phyloP scores from a whole-genome alignment of 352 stramenopile species.

The Saprolegnia parasitica region DNA sequence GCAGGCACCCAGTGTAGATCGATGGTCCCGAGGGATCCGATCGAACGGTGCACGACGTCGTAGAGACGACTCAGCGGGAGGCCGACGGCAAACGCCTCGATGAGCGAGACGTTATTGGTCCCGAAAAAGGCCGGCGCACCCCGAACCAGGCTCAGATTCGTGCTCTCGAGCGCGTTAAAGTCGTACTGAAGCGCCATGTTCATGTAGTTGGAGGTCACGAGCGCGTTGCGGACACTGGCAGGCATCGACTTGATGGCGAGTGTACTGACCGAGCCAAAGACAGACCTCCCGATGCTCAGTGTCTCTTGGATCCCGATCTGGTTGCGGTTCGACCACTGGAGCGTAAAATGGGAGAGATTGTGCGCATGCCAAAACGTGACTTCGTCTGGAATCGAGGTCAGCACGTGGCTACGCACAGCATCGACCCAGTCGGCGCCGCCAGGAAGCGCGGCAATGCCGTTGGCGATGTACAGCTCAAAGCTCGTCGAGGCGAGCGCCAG shows the following conservation, averaged over 20 bases:
- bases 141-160: constrained; percentile 12
- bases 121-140: background rate
- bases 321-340: background rate
- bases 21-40: constrained; percentile 15
- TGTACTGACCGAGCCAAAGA: background rate
- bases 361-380: background rate
- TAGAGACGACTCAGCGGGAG: constrained; percentile 1
- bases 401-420: background rate
- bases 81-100: constrained; percentile 5
- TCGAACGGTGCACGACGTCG: background rate
- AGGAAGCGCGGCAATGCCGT: background rate
- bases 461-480: background rate
- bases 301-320: constrained; percentile 9
- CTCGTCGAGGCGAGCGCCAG: background rate
- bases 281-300: background rate
- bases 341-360: background rate
- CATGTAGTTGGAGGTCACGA: constrained; percentile 5
- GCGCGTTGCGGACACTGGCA: background rate
- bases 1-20: constrained; percentile 11
- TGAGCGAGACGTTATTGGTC: background rate
- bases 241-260: constrained; percentile 7
- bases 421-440: background rate
- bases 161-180: background rate
- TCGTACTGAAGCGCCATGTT: constrained; percentile 6
- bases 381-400: background rate